Conservation (phyloP, 805 yeast species). For the Ogataea nakhonphanomensis region DNA sequence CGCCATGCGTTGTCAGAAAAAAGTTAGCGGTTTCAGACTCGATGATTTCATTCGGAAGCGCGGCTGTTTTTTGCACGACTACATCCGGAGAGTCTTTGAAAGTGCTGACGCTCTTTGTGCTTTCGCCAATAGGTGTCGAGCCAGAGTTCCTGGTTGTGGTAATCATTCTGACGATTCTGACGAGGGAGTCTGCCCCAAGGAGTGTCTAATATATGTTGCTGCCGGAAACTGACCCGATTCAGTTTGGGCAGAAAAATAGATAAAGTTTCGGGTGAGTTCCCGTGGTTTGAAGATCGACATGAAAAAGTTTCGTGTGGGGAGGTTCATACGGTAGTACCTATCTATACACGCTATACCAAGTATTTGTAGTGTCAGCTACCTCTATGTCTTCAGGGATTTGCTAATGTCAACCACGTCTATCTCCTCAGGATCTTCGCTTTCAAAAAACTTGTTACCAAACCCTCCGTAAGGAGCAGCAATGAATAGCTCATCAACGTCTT, state of each 20-base stretch:
- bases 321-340: too few species aligned
- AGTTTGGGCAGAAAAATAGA: too few species aligned
- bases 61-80: neutral
- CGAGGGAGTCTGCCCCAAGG: too few species aligned
- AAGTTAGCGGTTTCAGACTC: neutral
- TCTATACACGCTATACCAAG: too few species aligned
- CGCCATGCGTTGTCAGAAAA: constrained; percentile 9
- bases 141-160: neutral
- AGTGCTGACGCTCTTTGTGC: neutral
- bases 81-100: neutral
- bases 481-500: constrained; percentile 2
- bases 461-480: constrained; percentile 1
- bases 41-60: neutral
- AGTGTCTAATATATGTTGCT: neutral
- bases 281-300: too few species aligned
- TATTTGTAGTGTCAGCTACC: neutral
- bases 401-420: neutral
- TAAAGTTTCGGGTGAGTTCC: neutral
- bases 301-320: too few species aligned
- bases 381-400: neutral
- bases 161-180: too few species aligned
- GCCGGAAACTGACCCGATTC: neutral
- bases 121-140: neutral
- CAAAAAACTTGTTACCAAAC: constrained; percentile 1
- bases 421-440: neutral